A percentile compares a stretch with the other conserved stretches of the same genome.
These are phyloP conservation scores for Cryptosporidium ubiquitum DNA, from an alignment of 169 alveolate genomes.

Conservation along the genomic window DNA sequence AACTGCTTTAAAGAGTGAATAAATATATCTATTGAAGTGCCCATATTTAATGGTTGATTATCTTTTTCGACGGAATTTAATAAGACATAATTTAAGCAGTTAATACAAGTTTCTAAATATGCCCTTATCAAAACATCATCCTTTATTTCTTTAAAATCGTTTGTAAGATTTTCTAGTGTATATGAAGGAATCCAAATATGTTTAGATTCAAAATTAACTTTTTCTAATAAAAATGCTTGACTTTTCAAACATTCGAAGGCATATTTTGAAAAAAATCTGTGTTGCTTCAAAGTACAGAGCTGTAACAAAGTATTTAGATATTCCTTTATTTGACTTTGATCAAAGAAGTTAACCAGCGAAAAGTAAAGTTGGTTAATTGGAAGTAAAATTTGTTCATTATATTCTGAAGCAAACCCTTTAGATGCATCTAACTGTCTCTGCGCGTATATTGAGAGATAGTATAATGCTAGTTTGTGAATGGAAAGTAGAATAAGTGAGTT, in stretches of 20 bases:
- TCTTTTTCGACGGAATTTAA: not conserved
- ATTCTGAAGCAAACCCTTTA: slow-evolving; percentile 2
- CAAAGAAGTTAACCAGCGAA: not conserved
- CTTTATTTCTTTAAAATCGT: not conserved
- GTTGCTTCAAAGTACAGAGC: slow-evolving; percentile 20
- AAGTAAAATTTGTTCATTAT: not conserved
- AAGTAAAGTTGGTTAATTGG: slow-evolving; percentile 10
- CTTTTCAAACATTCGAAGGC: not conserved
- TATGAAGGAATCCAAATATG: slow-evolving; percentile 29
- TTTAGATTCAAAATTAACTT: not conserved
- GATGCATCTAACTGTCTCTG: slow-evolving; percentile 17
- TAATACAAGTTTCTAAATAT: slow-evolving; percentile 17
- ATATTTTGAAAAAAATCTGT: not conserved
- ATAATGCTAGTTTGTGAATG: slow-evolving; percentile 9
- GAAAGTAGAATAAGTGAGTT: not conserved
- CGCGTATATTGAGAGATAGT: not conserved
- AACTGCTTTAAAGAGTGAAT: slow-evolving; percentile 18
- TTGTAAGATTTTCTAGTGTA: slow-evolving; percentile 6
- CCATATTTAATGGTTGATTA: not conserved
- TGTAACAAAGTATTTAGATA: not conserved
- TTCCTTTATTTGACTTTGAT: slow-evolving; percentile 18
- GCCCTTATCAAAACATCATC: not conserved
- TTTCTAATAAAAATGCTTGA: not conserved
- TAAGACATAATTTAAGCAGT: slow-evolving; percentile 11
- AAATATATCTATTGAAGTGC: slow-evolving; percentile 2